Percentiles rank a stretch among this genome's conserved stretches.
Evolutionary conservation across 345 rosid genomes (phyloP).

Genomic region (Gossypium sturtianum): DNA sequence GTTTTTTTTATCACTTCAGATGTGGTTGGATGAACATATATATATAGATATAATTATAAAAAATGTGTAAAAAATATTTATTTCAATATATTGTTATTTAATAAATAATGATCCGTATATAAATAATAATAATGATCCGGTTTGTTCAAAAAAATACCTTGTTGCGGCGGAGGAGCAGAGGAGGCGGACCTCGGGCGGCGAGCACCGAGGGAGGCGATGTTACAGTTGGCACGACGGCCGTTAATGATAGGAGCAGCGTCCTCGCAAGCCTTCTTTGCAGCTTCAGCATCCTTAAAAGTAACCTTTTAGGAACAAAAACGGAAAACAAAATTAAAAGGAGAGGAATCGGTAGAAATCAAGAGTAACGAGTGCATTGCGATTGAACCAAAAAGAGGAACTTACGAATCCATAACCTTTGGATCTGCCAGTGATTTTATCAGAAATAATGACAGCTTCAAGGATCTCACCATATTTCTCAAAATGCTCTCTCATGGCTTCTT

Average conservation of each 20-base stretch:
- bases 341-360: not conserved
- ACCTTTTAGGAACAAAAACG: slow-evolving; percentile 37
- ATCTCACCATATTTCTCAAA: slow-evolving; percentile 88
- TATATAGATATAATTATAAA: too few species aligned
- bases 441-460: slow-evolving; percentile 90
- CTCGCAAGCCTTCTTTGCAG: slow-evolving; percentile 81
- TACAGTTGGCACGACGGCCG: slow-evolving; percentile 95
- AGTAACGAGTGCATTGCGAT: not conserved
- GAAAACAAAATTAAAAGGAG: not conserved
- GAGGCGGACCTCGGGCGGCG: slow-evolving; percentile 62
- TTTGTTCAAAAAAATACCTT: slow-evolving; percentile 32
- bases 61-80: too few species aligned
- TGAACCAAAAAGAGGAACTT: slow-evolving; percentile 8
- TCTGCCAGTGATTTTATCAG: slow-evolving; percentile 80
- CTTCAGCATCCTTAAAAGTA: slow-evolving; percentile 83
- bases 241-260: slow-evolving; percentile 79
- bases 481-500: slow-evolving; percentile 75
- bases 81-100: too few species aligned
- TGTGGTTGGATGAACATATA: too few species aligned
- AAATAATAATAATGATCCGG: too few species aligned
- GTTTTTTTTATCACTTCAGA: too few species aligned
- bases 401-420: slow-evolving; percentile 99
- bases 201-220: slow-evolving; percentile 89
- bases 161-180: slow-evolving; percentile 36
- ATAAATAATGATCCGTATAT: too few species aligned